These are phyloP conservation scores for Termitomyces sp. DNA, from an alignment of 768 basidiomycete species.

Conservation along the genomic window DNA sequence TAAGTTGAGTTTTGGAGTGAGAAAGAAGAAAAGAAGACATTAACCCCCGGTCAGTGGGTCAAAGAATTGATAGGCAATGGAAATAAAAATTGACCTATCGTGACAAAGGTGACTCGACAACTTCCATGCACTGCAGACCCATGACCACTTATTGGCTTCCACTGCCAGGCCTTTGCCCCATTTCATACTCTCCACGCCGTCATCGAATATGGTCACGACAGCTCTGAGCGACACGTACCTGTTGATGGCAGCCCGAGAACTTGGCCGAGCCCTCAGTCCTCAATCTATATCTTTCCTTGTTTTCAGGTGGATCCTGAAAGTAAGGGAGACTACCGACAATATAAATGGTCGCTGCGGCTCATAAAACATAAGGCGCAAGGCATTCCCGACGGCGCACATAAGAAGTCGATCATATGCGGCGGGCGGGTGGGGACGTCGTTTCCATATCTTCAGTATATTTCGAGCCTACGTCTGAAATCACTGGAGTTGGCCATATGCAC, in stretches of 20 bases:
- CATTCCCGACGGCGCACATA: background rate
- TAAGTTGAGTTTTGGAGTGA: background rate
- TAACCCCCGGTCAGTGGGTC: background rate
- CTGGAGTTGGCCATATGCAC: background rate
- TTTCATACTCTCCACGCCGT: background rate
- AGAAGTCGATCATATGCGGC: background rate
- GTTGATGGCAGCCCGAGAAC: background rate
- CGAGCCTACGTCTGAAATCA: background rate
- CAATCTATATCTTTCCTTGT: background rate
- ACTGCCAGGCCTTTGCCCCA: too few relatives aligned
- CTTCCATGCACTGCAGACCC: background rate
- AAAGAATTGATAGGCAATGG: background rate
- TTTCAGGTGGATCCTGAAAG: background rate
- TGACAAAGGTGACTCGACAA: background rate
- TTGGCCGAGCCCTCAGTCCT: background rate
- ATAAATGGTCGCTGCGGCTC: background rate
- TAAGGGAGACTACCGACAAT: background rate
- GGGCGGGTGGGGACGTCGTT: background rate
- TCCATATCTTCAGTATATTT: background rate
- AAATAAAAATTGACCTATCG: background rate
- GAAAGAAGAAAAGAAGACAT: background rate
- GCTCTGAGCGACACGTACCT: background rate
- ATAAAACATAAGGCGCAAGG: background rate
- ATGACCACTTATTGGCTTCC: background rate
- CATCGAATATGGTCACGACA: background rate